Evolutionary conservation across 139 green algal species (phyloP).

Genomic region (Picochlorum sp.): DNA sequence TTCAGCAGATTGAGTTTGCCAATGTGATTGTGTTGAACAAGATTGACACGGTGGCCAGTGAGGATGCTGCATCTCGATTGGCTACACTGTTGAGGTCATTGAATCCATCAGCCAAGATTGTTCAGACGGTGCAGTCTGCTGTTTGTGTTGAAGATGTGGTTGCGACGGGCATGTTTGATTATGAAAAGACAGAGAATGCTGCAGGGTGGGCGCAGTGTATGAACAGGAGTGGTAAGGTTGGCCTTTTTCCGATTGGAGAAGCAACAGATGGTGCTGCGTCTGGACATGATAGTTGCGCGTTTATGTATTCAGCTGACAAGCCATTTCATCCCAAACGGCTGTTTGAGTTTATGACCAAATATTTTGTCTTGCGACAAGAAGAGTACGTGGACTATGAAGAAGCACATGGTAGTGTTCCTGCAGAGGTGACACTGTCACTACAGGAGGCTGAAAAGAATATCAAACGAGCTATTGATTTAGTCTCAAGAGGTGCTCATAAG

Average conservation of each 20-base stretch:
- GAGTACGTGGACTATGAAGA: conserved; percentile 5
- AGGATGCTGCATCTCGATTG: conserved; percentile 1
- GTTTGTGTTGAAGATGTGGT: conserved; percentile 38
- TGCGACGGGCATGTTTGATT: conserved; percentile 48
- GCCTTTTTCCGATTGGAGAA: conserved; percentile 56
- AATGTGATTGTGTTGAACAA: conserved; percentile 74
- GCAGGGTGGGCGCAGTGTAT: conserved; percentile 61
- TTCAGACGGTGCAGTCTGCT: conserved; percentile 2
- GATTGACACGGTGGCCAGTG: conserved; percentile 29
- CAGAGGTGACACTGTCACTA: background rate
- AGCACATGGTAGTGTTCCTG: background rate
- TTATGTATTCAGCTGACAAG: conserved; percentile 51
- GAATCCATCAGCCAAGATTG: conserved; percentile 46
- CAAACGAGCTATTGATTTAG: too few species aligned
- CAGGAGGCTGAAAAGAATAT: background rate
- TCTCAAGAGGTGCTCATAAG: too few species aligned
- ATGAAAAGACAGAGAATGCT: conserved; percentile 41
- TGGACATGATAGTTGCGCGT: conserved; percentile 58
- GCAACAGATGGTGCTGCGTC: conserved; percentile 19
- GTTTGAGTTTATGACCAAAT: conserved; percentile 35
- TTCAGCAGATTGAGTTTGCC: conserved; percentile 52
- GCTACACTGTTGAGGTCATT: conserved; percentile 30
- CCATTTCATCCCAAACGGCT: conserved; percentile 76
- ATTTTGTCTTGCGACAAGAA: conserved; percentile 29
- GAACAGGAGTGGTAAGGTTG: conserved; percentile 14